Conservation (phyloP, 176 grass and related monocot genomes). For the Carex pumila region DNA sequence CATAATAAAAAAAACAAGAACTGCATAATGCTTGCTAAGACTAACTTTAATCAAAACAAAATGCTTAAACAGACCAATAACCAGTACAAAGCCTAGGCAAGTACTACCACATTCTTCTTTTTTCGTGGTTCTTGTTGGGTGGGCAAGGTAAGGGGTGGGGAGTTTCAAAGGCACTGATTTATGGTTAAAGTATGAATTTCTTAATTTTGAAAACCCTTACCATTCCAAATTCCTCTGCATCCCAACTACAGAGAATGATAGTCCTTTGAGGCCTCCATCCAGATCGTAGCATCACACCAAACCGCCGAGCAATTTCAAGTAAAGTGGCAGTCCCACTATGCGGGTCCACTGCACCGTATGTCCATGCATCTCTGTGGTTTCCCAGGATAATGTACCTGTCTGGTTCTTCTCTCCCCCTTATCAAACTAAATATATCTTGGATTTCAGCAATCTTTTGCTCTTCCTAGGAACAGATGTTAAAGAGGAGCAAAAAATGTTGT, state of each 20-base stretch:
- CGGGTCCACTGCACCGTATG: conserved; percentile 93
- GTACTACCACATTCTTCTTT: not conserved
- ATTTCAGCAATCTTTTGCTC: conserved; percentile 50
- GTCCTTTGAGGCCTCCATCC: conserved; percentile 87
- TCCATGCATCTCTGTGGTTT: conserved; percentile 98
- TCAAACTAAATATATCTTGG: conserved; percentile 55
- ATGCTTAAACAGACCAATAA: not conserved
- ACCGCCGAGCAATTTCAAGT: conserved; percentile 67
- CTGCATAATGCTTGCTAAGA: not conserved
- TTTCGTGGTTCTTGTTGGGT: not conserved
- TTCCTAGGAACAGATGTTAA: conserved; percentile 52
- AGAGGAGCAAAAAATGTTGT: not conserved
- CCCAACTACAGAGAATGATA: conserved; percentile 93
- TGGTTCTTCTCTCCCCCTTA: conserved; percentile 72
- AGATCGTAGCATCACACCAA: conserved; percentile 63
- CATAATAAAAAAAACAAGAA: not conserved
- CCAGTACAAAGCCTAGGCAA: not conserved
- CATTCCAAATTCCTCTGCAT: conserved; percentile 98
- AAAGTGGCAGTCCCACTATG: conserved; percentile 85
- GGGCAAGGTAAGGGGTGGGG: no score
- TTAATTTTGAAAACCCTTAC: conserved; percentile 35
- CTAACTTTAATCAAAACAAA: not conserved
- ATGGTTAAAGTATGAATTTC: not conserved
- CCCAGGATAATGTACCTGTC: conserved; percentile 88
- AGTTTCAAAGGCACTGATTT: not conserved